phyloP scores from a whole-genome alignment of 1,284 basidiomycete genomes.

The Boletus semigastroideus region DNA sequence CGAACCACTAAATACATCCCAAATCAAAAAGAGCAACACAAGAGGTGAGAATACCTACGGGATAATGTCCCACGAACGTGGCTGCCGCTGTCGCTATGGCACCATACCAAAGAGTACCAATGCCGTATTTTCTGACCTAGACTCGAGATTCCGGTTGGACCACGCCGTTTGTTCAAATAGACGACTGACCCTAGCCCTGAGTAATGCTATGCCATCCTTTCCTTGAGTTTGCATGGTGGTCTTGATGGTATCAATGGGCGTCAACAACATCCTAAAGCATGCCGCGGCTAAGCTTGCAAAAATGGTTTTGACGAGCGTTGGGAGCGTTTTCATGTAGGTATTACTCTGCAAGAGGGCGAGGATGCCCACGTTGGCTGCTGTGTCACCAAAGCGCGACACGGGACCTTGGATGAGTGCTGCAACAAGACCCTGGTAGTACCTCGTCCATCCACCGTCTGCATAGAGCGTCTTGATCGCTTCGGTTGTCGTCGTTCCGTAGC shows the following conservation, averaged over 20 bases:
- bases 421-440: slow-evolving; percentile 81
- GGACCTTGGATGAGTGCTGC: slow-evolving; percentile 84
- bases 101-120: slow-evolving; percentile 83
- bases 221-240: slow-evolving; percentile 92
- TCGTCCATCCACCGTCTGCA: slow-evolving; percentile 72
- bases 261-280: slow-evolving; percentile 79
- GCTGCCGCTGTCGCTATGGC: slow-evolving; percentile 87
- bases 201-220: slow-evolving; percentile 59
- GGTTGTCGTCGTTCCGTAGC: slow-evolving; percentile 75
- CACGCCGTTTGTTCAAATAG: background rate
- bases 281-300: slow-evolving; percentile 74
- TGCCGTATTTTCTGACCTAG: slow-evolving; percentile 71
- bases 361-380: slow-evolving; percentile 82
- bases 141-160: background rate
- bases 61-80: slow-evolving; percentile 90
- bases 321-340: slow-evolving; percentile 61
- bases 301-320: slow-evolving; percentile 62
- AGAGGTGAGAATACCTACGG: slow-evolving; percentile 39
- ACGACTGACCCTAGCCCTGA: slow-evolving; percentile 58
- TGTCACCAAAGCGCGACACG: slow-evolving; percentile 82
- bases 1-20: slow-evolving; percentile 56
- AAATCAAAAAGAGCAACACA: background rate
- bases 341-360: slow-evolving; percentile 74
- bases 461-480: slow-evolving; percentile 68
- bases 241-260: slow-evolving; percentile 88